Evolutionary conservation across 139 green algal species (phyloP), one percentile per base, ranked within the genome.

Genomic region (Coelastrella sp.): DNA sequence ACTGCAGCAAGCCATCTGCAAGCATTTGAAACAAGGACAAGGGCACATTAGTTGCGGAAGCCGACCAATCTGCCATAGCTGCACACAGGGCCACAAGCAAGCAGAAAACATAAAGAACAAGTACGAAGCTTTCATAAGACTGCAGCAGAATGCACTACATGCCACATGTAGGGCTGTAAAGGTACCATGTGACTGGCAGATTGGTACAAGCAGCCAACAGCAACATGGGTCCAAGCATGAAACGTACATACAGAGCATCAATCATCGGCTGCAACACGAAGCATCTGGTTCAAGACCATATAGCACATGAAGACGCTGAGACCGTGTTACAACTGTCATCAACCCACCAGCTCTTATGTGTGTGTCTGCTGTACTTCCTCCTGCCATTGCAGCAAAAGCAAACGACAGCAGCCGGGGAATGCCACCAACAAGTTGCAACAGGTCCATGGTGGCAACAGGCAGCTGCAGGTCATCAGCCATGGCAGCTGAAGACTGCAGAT

Each of bases 331-430:
- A 23, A 20, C 68, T 75, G 11, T 75, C 68, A 75, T n/a, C 68
- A 75, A 75, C 68, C 68, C 68, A 75, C 68, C 68, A 75, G 68
- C 68, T 23, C 5, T 23, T 75, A 75, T 75, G 68, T 68, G 10
- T 68, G 5, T n/a, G 14, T 75, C 68, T 75, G 11, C 68, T 23
- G 10, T n/a, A 23, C 14, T 75, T 23, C 68, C 68, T 75, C 68
- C 68, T 75, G 68, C 68, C 68, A 75, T 75, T 75, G 68, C 68
- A 75, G 68, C 68, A 75, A 75, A n/a, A 75, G 68, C 68, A 75
- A 75, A 75, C 10, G 68, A 75, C 68, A 75, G 68, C 11, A 75
- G 68, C 11, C 68, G 68, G 68, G 68, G 68, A n/a, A 75, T 75
- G 68, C 68, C 68, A 75, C 68, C 68, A 75, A 75, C 68, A 75